Conservation (phyloP, 345 rosid species). For the Aquilaria sinensis region DNA sequence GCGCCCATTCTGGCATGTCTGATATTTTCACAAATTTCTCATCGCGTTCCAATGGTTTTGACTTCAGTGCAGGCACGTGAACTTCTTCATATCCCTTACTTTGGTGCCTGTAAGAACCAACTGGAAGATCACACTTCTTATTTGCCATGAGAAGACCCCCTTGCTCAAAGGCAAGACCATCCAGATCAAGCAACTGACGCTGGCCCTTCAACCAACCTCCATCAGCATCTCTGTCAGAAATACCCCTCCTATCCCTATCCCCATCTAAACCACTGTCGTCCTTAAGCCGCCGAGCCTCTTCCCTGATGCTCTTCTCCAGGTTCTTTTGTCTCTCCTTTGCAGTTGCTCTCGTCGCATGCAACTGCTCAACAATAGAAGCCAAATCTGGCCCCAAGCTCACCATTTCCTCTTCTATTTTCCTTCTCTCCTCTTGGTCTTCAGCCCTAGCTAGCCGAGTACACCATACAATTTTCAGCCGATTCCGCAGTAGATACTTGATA, state of each 20-base stretch:
- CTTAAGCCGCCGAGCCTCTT: slow-evolving; percentile 88
- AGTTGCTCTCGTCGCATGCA: slow-evolving; percentile 91
- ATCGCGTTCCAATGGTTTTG: slow-evolving; percentile 43
- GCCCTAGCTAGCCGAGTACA: slow-evolving; percentile 96
- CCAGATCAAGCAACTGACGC: slow-evolving; percentile 83
- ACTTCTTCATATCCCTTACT: slow-evolving; percentile 88
- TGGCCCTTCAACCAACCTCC: slow-evolving; percentile 83
- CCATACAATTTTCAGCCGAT: slow-evolving; percentile 86
- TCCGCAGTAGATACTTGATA: slow-evolving; percentile 59
- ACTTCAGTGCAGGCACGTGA: slow-evolving; percentile 79
- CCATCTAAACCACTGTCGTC: slow-evolving; percentile 71
- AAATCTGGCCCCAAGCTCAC: slow-evolving; percentile 54
- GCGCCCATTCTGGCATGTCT: slow-evolving; percentile 92
- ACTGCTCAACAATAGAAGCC: slow-evolving; percentile 79
- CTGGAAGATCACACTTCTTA: slow-evolving; percentile 79
- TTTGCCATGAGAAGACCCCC: slow-evolving; percentile 93
- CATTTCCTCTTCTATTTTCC: slow-evolving; percentile 84
- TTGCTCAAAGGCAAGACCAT: slow-evolving; percentile 67
- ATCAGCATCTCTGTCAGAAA: slow-evolving; percentile 61
- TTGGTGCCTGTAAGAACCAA: slow-evolving; percentile 56
- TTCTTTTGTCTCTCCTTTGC: slow-evolving; percentile 95
- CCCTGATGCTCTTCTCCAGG: slow-evolving; percentile 86
- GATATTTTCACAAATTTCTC: slow-evolving; percentile 78
- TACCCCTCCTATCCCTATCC: slow-evolving; percentile 50
- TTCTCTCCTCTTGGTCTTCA: slow-evolving; percentile 76